phyloP scores from a whole-genome alignment of 2,329 filamentous ascomycete species.

The Diplodia sapinea region DNA sequence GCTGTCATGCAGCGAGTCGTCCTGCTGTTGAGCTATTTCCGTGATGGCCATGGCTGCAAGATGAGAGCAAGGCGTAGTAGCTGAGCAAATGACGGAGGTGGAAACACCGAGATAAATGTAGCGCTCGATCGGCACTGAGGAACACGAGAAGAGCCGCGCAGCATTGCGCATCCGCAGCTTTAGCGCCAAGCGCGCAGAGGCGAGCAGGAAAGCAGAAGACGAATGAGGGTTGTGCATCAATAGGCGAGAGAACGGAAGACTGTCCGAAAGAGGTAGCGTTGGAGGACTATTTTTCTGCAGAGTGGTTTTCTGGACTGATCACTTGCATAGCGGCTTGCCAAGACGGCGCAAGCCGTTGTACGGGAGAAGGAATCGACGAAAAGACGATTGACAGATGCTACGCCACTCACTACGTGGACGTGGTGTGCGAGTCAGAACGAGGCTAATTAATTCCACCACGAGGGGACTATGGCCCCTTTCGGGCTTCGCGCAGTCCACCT shows the following conservation, averaged over 20 bases:
- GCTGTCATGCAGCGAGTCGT: neutral
- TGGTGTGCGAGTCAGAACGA: slow-evolving; percentile 11
- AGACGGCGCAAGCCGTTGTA: neutral
- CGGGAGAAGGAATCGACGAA: neutral
- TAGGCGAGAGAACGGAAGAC: neutral
- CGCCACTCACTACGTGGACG: slow-evolving; percentile 1
- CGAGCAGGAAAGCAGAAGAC: neutral
- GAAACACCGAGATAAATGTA: slow-evolving; percentile 4
- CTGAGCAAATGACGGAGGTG: neutral
- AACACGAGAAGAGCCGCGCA: neutral
- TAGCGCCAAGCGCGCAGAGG: neutral
- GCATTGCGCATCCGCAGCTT: neutral
- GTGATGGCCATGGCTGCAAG: neutral
- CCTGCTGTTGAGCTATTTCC: neutral
- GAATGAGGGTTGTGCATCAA: neutral
- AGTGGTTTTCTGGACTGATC: neutral
- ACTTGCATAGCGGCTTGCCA: neutral
- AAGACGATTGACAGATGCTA: neutral
- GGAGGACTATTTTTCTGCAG: neutral
- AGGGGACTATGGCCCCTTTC: slow-evolving; percentile 1
- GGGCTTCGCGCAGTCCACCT: slow-evolving; percentile 1
- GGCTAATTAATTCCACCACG: neutral
- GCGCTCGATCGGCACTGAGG: neutral
- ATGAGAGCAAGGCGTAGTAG: neutral
- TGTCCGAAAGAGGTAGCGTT: neutral